Conservation (phyloP, 1,139 yeast species). For the Pneumocystis oryctolagi region DNA sequence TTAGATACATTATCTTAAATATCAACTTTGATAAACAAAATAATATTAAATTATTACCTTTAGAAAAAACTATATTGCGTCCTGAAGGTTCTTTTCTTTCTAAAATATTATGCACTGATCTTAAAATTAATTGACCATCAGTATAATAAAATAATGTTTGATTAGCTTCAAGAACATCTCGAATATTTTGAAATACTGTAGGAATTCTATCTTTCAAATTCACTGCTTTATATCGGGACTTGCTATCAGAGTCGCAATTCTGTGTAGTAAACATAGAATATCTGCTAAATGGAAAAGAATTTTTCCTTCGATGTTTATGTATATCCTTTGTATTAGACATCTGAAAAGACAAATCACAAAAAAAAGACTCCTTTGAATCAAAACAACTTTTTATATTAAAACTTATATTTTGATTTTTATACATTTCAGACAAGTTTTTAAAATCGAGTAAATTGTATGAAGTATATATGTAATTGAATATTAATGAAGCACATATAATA, state of each 20-base stretch:
- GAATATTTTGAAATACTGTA: background rate
- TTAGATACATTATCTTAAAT: background rate
- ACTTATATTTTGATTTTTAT: background rate
- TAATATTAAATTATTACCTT: background rate
- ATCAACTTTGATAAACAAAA: background rate
- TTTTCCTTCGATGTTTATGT: background rate
- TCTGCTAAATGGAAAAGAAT: background rate
- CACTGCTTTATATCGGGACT: background rate
- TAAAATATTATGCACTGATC: background rate
- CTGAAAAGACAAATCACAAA: background rate
- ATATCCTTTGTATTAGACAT: background rate
- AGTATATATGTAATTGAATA: slow-evolving; percentile 44
- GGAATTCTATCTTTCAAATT: background rate
- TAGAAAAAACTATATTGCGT: background rate
- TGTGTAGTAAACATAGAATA: background rate
- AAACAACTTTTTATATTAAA: background rate
- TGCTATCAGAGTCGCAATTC: background rate
- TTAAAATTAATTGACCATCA: background rate
- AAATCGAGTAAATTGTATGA: slow-evolving; percentile 28
- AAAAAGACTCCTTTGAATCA: background rate
- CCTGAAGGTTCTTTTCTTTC: background rate
- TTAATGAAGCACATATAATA: slow-evolving; percentile 46
- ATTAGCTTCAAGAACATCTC: background rate
- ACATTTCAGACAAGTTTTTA: slow-evolving; percentile 12
- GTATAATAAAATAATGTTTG: background rate